Conservation (phyloP, 148 eudicot species). For the Hydrangea macrophylla region DNA sequence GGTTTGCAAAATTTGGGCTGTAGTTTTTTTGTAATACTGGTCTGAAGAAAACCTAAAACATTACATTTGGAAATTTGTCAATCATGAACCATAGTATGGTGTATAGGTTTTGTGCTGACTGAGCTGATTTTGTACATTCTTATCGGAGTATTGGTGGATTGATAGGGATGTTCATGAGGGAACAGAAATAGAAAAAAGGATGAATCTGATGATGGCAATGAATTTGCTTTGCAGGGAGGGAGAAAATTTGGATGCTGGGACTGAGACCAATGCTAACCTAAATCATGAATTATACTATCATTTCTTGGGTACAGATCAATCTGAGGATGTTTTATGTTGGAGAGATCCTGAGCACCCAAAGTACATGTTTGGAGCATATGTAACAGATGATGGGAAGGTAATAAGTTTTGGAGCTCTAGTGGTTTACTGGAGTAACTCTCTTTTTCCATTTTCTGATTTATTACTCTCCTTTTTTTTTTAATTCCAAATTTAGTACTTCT, state of each 20-base stretch:
- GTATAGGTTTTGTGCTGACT: not conserved
- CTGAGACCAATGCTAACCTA: slow-evolving; percentile 67
- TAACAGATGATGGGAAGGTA: slow-evolving; percentile 93
- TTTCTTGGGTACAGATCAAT: slow-evolving; percentile 79
- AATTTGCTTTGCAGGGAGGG: slow-evolving; percentile 50
- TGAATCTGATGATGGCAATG: not conserved
- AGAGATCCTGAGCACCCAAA: slow-evolving; percentile 67
- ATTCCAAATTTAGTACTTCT: too few species aligned
- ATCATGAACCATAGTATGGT: not conserved
- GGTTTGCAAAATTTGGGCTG: not conserved
- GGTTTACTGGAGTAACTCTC: not conserved
- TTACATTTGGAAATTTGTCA: not conserved
- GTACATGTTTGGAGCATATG: slow-evolving; percentile 39
- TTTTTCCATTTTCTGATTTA: not conserved
- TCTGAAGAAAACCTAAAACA: not conserved
- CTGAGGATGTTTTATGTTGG: slow-evolving; percentile 86
- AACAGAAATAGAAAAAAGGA: too few species aligned
- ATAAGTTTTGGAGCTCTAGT: not conserved
- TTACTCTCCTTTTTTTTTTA: too few species aligned
- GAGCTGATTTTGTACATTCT: not conserved
- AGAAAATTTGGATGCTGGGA: slow-evolving; percentile 62
- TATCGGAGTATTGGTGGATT: too few species aligned
- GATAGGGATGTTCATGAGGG: too few species aligned
- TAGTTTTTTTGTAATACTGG: not conserved
- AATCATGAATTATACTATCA: slow-evolving; percentile 79